Percentiles rank a stretch among this genome's conserved stretches.
Evolutionary conservation across 2,329 filamentous ascomycete genomes (phyloP).

Genomic region (Alternaria novae-zelandiae): DNA sequence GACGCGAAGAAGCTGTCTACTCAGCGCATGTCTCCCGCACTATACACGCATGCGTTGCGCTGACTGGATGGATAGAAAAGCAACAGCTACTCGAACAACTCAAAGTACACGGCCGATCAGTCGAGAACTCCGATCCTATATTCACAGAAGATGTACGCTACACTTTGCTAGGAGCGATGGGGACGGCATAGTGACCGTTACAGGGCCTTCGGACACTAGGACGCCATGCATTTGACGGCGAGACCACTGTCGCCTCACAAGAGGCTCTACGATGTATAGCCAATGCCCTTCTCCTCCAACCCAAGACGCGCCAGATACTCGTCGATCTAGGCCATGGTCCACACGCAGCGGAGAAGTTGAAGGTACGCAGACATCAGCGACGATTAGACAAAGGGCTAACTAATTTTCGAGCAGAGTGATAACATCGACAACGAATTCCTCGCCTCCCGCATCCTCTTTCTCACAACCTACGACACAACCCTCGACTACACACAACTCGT

Average conservation of each 20-base stretch:
- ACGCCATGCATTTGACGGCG: constrained; percentile 74
- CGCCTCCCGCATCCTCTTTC: constrained; percentile 76
- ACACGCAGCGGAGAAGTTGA: constrained; percentile 73
- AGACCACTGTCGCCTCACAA: constrained; percentile 64
- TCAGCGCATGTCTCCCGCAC: constrained; percentile 58
- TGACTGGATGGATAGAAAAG: constrained; percentile 60
- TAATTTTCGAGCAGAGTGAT: constrained; percentile 59
- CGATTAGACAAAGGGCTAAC: not conserved
- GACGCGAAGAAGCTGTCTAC: constrained; percentile 64
- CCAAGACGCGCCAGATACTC: constrained; percentile 72
- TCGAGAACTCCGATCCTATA: constrained; percentile 76
- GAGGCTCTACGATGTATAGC: constrained; percentile 83
- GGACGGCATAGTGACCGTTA: constrained; percentile 11
- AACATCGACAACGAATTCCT: constrained; percentile 87
- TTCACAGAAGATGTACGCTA: constrained; percentile 74
- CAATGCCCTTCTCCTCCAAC: constrained; percentile 78
- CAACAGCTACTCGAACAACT: constrained; percentile 66
- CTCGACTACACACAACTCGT: constrained; percentile 71
- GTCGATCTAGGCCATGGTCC: constrained; percentile 72
- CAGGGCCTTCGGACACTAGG: constrained; percentile 78
- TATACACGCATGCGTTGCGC: not conserved
- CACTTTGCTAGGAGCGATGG: not conserved
- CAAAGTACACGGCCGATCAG: constrained; percentile 79
- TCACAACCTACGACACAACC: constrained; percentile 78
- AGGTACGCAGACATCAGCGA: constrained; percentile 48